Evolutionary conservation across 2,329 filamentous ascomycete genomes (phyloP).

Genomic region (Aspergillus thermomutatus): DNA sequence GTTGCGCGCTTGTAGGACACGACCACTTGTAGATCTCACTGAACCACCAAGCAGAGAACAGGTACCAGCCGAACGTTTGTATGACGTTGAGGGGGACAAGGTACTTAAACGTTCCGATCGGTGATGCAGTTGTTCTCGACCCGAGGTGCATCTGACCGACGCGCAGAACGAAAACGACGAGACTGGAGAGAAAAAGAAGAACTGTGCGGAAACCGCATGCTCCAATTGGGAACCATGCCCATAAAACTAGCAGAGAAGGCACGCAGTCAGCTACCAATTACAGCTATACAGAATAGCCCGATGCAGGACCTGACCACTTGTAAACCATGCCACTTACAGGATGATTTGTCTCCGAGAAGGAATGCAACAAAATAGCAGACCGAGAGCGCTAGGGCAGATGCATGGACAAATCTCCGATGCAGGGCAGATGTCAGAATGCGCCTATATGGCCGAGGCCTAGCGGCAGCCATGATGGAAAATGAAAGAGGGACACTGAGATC

Average conservation of each 20-base stretch:
- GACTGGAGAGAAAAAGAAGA: conserved; percentile 70
- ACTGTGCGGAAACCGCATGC: conserved; percentile 69
- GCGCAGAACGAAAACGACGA: conserved; percentile 78
- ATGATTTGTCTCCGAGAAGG: conserved; percentile 65
- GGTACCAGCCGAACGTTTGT: conserved; percentile 73
- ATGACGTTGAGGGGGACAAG: conserved; percentile 59
- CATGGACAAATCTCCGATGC: conserved; percentile 80
- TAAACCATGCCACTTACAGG: conserved; percentile 53
- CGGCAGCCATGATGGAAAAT: conserved; percentile 35
- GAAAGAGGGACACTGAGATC: conserved; percentile 20
- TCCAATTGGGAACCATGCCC: conserved; percentile 83
- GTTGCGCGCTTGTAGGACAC: conserved; percentile 54
- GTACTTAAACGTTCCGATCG: conserved; percentile 61
- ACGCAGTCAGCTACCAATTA: conserved; percentile 7
- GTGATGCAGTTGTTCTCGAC: conserved; percentile 66
- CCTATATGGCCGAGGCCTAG: conserved; percentile 60
- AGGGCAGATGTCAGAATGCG: conserved; percentile 87
- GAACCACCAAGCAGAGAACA: conserved; percentile 74
- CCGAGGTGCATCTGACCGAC: conserved; percentile 80
- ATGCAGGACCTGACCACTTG: background rate
- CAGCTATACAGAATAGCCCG: background rate
- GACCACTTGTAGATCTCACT: conserved; percentile 78
- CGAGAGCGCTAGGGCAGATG: conserved; percentile 64
- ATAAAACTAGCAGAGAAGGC: conserved; percentile 57
- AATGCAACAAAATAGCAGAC: conserved; percentile 73